phyloP scores from a whole-genome alignment of 345 rosid genomes.

The Nasturtium officinale region DNA sequence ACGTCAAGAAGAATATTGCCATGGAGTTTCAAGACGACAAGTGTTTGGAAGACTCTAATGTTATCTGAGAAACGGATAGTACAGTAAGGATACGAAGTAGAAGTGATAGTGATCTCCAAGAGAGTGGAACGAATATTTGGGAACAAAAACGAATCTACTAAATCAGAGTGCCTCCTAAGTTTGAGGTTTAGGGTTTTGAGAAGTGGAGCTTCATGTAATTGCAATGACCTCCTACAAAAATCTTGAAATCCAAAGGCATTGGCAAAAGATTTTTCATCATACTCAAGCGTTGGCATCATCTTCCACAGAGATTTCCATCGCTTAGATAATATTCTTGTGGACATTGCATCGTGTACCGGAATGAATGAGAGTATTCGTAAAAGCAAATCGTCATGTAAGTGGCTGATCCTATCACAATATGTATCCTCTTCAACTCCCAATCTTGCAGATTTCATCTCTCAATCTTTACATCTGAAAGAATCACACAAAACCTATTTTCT shows the following conservation, averaged over 20 bases:
- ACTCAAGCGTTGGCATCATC: not conserved
- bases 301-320: slow-evolving; percentile 30
- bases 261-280: not conserved
- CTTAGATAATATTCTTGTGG: slow-evolving; percentile 25
- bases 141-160: not conserved
- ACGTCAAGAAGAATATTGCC: not conserved
- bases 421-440: not conserved
- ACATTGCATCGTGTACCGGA: slow-evolving; percentile 18
- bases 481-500: not conserved
- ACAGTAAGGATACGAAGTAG: not conserved
- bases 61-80: not conserved
- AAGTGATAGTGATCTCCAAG: slow-evolving; percentile 10
- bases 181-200: slow-evolving; percentile 24
- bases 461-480: slow-evolving; percentile 8
- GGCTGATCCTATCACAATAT: slow-evolving; percentile 13
- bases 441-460: not conserved
- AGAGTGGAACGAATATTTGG: slow-evolving; percentile 8
- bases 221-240: slow-evolving; percentile 11
- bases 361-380: not conserved
- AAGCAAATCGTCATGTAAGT: slow-evolving; percentile 24
- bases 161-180: not conserved
- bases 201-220: slow-evolving; percentile 17
- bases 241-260: slow-evolving; percentile 4
- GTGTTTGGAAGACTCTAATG: slow-evolving; percentile 12
- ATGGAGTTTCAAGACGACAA: slow-evolving; percentile 17